phyloP scores from a whole-genome alignment of 305 asterid species.

The Fraxinus baroniana region DNA sequence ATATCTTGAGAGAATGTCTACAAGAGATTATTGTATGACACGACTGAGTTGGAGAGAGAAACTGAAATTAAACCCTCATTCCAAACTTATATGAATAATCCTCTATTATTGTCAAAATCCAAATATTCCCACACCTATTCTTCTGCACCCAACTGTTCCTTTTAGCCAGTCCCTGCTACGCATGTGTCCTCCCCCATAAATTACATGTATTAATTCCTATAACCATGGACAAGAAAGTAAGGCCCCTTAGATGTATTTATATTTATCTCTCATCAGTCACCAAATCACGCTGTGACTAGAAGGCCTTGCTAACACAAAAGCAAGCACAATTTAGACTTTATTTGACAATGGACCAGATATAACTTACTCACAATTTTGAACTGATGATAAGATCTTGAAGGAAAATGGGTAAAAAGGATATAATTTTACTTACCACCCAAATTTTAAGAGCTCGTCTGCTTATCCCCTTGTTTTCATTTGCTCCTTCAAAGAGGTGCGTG shows the following conservation, averaged over 20 bases:
- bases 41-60: neutral
- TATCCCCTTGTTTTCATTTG: constrained; percentile 21
- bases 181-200: neutral
- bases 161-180: neutral
- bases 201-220: neutral
- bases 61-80: too few relatives aligned
- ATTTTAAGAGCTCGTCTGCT: neutral
- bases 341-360: too few relatives aligned
- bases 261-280: too few relatives aligned
- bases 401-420: too few relatives aligned
- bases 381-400: neutral
- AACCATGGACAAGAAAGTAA: too few relatives aligned
- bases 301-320: too few relatives aligned
- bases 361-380: neutral
- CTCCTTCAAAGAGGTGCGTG: constrained; percentile 24
- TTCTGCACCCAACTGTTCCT: neutral
- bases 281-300: too few relatives aligned
- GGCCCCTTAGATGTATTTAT: too few relatives aligned
- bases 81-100: too few relatives aligned
- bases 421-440: too few relatives aligned
- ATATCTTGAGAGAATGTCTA: neutral
- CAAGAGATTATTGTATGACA: neutral
- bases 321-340: too few relatives aligned
- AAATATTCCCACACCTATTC: neutral
- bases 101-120: too few relatives aligned